Percentiles rank a stretch among this genome's conserved stretches.
These are phyloP conservation scores for Pseudozyma hubeiensis DNA, from an alignment of 1,284 basidiomycete species.

Conservation along the genomic window DNA sequence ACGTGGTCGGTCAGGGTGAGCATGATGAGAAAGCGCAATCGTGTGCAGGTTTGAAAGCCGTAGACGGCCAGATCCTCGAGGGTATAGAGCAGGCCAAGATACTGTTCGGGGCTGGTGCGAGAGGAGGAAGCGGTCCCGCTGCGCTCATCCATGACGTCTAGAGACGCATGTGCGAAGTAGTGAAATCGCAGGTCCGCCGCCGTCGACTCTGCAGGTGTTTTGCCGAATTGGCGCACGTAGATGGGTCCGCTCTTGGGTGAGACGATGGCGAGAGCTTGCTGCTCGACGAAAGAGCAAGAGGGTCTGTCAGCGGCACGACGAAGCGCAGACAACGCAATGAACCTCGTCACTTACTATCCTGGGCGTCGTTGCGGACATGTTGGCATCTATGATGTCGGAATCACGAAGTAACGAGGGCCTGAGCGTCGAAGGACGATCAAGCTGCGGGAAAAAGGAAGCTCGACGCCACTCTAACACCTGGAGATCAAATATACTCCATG, in stretches of 20 bases:
- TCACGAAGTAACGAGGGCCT: too few species aligned
- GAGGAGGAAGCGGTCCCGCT: constrained; percentile 21
- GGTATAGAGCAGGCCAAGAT: constrained; percentile 67
- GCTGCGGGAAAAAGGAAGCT: too few species aligned
- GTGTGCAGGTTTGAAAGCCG: constrained; percentile 68
- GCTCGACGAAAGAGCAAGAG: background rate
- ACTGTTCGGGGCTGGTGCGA: constrained; percentile 62
- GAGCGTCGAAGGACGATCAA: too few species aligned
- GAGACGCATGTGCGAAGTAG: constrained; percentile 66
- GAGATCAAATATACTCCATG: too few species aligned
- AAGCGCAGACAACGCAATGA: background rate
- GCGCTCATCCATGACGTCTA: constrained; percentile 69
- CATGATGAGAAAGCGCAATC: constrained; percentile 65
- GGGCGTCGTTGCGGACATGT: constrained; percentile 19
- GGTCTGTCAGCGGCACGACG: too few species aligned
- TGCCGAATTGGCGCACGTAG: constrained; percentile 47
- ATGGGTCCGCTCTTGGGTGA: constrained; percentile 49
- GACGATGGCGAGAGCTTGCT: constrained; percentile 53
- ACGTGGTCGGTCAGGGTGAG: constrained; percentile 65
- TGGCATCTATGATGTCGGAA: background rate
- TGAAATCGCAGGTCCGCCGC: constrained; percentile 57
- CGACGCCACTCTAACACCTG: too few species aligned
- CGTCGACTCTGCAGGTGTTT: constrained; percentile 4
- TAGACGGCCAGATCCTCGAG: constrained; percentile 69
- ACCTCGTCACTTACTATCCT: constrained; percentile 21